These are phyloP conservation scores for Schizochytrium sp. DNA, from an alignment of 108 stramenopile species.

Conservation along the genomic window DNA sequence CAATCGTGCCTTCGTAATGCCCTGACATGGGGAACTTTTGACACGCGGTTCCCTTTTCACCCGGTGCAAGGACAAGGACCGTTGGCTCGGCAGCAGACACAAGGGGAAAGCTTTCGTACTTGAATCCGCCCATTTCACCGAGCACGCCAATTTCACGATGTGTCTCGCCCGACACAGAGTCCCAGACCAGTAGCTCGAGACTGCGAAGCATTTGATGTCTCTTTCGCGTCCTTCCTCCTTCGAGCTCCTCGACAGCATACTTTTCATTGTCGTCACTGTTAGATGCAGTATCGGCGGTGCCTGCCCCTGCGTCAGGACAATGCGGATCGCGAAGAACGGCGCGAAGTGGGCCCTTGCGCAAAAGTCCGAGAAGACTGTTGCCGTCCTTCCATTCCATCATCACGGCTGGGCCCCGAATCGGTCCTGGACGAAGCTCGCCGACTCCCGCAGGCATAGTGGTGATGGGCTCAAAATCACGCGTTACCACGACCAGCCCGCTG, in stretches of 20 bases:
- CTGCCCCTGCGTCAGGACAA: background rate
- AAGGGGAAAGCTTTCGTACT: background rate
- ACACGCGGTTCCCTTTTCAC: background rate
- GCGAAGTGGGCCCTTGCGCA: background rate
- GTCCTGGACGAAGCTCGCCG: background rate
- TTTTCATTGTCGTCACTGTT: background rate
- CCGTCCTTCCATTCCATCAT: slow-evolving; percentile 7
- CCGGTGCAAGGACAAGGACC: background rate
- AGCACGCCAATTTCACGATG: background rate
- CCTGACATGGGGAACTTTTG: background rate
- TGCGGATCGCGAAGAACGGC: background rate
- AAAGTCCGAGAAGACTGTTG: background rate
- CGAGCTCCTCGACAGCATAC: background rate
- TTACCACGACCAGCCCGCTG: background rate
- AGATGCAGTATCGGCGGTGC: background rate
- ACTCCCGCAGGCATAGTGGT: background rate
- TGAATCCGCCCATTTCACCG: background rate
- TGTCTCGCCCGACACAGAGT: background rate
- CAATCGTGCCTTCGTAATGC: background rate
- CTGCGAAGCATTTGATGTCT: background rate
- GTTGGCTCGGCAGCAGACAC: background rate
- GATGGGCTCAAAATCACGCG: background rate
- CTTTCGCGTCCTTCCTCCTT: background rate
- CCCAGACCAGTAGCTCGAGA: background rate
- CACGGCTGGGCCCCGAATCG: background rate